These are phyloP conservation scores for Fragaria ananassa DNA, from an alignment of 306 rosid species.

Conservation along the genomic window DNA sequence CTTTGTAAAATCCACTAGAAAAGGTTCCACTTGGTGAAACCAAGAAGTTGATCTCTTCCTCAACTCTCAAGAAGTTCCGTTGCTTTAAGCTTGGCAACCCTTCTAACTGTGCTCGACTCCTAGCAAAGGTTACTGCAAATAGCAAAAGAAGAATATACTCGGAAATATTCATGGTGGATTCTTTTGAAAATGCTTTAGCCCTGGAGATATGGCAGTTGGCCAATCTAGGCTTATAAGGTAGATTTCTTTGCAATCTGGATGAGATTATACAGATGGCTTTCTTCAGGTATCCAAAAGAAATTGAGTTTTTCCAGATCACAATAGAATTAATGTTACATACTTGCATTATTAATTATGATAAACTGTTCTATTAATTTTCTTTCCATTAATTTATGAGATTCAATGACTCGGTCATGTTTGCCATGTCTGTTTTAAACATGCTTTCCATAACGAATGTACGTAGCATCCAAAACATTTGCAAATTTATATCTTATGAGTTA, in stretches of 20 bases:
- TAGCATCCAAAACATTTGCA: not conserved
- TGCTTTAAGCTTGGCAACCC: slow-evolving; percentile 11
- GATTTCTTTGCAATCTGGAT: not conserved
- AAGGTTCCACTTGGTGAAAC: slow-evolving; percentile 23
- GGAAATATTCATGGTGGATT: not conserved
- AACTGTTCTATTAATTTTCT: not conserved
- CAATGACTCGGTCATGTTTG: not conserved
- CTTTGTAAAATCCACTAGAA: slow-evolving; percentile 14
- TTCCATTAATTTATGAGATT: not conserved
- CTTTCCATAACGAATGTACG: not conserved
- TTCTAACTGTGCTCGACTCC: not conserved
- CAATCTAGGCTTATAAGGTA: not conserved
- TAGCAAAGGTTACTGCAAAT: not conserved
- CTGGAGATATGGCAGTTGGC: too few relatives aligned
- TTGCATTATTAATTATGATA: not conserved
- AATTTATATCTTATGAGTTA: not conserved
- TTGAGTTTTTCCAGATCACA: not conserved
- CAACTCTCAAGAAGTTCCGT: slow-evolving; percentile 20
- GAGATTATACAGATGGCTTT: not conserved
- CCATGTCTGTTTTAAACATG: not conserved
- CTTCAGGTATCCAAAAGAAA: not conserved
- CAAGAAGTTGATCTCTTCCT: slow-evolving; percentile 10
- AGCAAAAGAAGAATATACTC: slow-evolving; percentile 11
- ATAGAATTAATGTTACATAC: not conserved
- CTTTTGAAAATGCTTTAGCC: not conserved